phyloP scores from a whole-genome alignment of 1,284 basidiomycete genomes.

The Fomitopsis palustris region DNA sequence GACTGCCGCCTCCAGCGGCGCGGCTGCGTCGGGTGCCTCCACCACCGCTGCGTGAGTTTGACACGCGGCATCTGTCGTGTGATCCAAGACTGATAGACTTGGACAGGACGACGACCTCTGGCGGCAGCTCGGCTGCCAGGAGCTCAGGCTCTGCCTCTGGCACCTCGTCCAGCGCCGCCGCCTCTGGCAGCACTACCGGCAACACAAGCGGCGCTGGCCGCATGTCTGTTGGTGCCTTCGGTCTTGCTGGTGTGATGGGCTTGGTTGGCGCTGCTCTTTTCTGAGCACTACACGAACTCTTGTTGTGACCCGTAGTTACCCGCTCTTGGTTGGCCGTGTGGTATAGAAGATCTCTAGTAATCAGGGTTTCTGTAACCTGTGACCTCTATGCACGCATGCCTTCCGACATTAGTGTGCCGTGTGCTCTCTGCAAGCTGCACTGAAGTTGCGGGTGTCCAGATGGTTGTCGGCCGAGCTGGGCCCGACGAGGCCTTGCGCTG shows the following conservation, averaged over 20 bases:
- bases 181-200: conserved; percentile 4
- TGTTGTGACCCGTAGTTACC: conserved; percentile 3
- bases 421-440: neutral
- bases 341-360: neutral
- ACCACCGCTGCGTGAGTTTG: neutral
- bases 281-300: conserved; percentile 22
- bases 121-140: conserved; percentile 17
- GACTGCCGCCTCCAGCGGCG: neutral
- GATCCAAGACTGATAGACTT: neutral
- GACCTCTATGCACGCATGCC: neutral
- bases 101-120: conserved; percentile 13
- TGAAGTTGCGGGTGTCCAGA: neutral
- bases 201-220: conserved; percentile 13
- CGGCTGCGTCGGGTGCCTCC: neutral
- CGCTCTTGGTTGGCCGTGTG: neutral
- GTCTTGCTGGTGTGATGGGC: conserved; percentile 44
- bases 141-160: conserved; percentile 14
- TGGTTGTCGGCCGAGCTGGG: too few relatives aligned
- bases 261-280: conserved; percentile 46
- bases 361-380: neutral
- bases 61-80: neutral
- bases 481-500: neutral
- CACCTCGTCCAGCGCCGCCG: conserved; percentile 8
- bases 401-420: neutral
- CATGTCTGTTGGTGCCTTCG: conserved; percentile 29